A percentile compares a stretch with the other conserved stretches of the same genome.
Conservation (phyloP, 2,329 filamentous ascomycete genomes). For the Kalaharituber pfeilii region DNA sequence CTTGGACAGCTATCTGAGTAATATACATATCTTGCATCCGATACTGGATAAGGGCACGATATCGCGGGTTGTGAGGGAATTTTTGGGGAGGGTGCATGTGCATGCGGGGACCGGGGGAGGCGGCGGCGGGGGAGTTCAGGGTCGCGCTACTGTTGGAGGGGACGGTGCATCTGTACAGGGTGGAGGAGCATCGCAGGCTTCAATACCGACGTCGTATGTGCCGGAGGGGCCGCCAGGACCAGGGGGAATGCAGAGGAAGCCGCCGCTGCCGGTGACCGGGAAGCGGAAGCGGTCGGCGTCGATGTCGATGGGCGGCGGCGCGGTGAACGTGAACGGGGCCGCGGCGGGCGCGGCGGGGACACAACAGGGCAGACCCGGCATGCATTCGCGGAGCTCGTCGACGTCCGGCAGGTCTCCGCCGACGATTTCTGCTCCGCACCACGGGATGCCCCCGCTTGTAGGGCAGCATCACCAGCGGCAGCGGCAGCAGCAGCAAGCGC, state of each 20-base stretch:
- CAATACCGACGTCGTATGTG: too few species aligned
- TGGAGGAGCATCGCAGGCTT: too few species aligned
- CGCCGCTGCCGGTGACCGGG: too few species aligned
- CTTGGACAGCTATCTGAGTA: conserved; percentile 38
- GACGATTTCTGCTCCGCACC: background rate
- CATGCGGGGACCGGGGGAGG: conserved; percentile 9
- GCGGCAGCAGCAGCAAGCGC: too few species aligned
- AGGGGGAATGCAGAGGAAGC: too few species aligned
- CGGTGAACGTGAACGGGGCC: too few species aligned
- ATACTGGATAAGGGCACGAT: conserved; percentile 41
- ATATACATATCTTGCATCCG: conserved; percentile 47
- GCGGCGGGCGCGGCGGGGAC: conserved; percentile 19
- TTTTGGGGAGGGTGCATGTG: conserved; percentile 30
- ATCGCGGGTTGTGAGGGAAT: conserved; percentile 35
- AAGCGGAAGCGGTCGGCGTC: conserved; percentile 38
- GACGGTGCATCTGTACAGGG: too few species aligned
- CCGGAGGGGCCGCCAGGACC: too few species aligned
- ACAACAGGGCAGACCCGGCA: conserved; percentile 22
- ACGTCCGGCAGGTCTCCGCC: conserved; percentile 11
- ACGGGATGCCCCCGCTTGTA: too few species aligned
- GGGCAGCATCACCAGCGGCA: conserved; percentile 27
- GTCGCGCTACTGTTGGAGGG: too few species aligned
- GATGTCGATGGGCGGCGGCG: too few species aligned
- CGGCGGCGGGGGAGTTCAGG: too few species aligned
- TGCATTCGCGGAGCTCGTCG: conserved; percentile 31